A percentile compares a stretch with the other conserved stretches of the same genome.
Evolutionary conservation across 768 basidiomycete genomes (phyloP).

Genomic region (Cystofilobasidium bisporidii): DNA sequence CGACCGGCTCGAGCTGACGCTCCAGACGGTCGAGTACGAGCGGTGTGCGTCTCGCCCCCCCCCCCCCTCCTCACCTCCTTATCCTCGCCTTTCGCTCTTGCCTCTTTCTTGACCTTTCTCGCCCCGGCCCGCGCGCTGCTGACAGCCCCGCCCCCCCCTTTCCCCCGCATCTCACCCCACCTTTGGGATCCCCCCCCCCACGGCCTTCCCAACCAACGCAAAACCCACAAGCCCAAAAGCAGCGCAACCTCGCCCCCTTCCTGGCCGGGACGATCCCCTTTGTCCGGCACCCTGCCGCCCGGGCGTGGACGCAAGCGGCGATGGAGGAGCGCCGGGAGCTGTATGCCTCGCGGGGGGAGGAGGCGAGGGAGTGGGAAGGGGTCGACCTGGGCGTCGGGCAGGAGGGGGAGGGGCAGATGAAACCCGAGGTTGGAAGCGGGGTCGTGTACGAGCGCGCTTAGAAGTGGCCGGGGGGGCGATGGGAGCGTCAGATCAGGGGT

Average conservation of each 20-base stretch:
- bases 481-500: too few relatives aligned
- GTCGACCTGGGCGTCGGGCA: slow-evolving; percentile 30
- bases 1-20: slow-evolving; percentile 39
- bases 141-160: neutral
- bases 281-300: slow-evolving; percentile 38
- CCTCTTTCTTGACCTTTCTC: too few relatives aligned
- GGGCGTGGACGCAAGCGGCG: slow-evolving; percentile 37
- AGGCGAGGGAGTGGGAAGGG: slow-evolving; percentile 33
- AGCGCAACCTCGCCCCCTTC: slow-evolving; percentile 24
- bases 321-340: slow-evolving; percentile 38
- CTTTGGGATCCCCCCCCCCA: neutral
- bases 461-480: too few relatives aligned
- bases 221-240: slow-evolving; percentile 23
- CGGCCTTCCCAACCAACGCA: neutral
- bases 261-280: slow-evolving; percentile 31
- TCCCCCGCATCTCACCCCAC: too few relatives aligned
- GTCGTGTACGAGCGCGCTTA: neutral
- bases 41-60: slow-evolving; percentile 34
- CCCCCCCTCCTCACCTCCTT: neutral
- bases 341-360: slow-evolving; percentile 35
- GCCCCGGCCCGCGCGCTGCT: too few relatives aligned
- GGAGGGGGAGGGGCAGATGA: too few relatives aligned
- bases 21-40: slow-evolving; percentile 41
- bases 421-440: neutral
- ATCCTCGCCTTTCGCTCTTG: too few relatives aligned